Evolutionary conservation across 768 basidiomycete genomes (phyloP).

Genomic region (Suillus ampliporus): DNA sequence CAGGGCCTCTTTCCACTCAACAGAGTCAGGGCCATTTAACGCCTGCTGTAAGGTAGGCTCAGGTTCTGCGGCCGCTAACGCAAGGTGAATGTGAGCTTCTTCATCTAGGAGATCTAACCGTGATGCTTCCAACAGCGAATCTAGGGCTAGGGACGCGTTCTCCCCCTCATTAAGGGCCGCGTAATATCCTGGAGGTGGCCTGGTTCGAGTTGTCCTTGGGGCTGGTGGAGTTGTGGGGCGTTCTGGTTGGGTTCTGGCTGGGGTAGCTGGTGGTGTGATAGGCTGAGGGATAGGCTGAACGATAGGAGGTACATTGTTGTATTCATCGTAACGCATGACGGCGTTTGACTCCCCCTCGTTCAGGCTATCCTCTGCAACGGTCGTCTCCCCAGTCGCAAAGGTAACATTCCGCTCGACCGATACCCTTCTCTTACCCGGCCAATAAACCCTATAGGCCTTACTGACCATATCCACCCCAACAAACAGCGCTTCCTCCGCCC

Average conservation of each 20-base stretch:
- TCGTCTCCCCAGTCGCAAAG: background rate
- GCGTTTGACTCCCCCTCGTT: conserved; percentile 14
- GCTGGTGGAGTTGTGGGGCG: no score
- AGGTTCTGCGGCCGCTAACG: background rate
- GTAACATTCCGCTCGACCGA: conserved; percentile 39
- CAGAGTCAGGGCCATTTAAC: background rate
- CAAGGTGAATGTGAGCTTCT: background rate
- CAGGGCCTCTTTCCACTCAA: conserved; percentile 10
- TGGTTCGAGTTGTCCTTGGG: no score
- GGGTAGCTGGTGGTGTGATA: background rate
- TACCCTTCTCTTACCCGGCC: conserved; percentile 35
- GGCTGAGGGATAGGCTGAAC: background rate
- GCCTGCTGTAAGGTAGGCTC: conserved; percentile 8
- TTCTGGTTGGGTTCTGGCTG: no score
- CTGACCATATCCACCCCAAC: conserved; percentile 41
- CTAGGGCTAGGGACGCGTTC: background rate
- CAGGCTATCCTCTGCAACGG: background rate
- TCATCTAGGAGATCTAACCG: background rate
- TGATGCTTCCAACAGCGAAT: background rate
- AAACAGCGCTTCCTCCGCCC: conserved; percentile 33
- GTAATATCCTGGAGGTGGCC: background rate
- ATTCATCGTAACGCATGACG: no score
- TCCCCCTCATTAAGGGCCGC: background rate
- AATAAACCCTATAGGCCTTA: conserved; percentile 41
- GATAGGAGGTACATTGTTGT: no score